These are phyloP conservation scores for Fusarium acutatum DNA, from an alignment of 2,329 filamentous ascomycete species.

Conservation along the genomic window DNA sequence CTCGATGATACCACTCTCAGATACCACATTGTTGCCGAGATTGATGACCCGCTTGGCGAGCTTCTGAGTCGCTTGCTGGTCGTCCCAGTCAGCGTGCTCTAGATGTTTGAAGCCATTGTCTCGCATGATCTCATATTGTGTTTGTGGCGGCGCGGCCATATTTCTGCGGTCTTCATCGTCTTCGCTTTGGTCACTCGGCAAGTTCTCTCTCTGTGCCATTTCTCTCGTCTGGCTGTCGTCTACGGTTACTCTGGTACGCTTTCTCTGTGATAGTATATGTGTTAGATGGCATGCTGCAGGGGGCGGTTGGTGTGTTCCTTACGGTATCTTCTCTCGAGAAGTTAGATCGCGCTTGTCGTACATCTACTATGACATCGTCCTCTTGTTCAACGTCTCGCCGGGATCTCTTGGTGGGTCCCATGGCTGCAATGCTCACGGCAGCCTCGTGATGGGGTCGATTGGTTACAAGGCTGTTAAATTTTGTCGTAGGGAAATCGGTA, in stretches of 20 bases:
- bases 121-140: conserved; percentile 69
- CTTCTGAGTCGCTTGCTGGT: conserved; percentile 71
- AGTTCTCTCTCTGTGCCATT: conserved; percentile 30
- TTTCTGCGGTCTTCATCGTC: conserved; percentile 39
- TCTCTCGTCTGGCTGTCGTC: conserved; percentile 28
- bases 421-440: conserved; percentile 27
- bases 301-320: conserved; percentile 33
- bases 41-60: conserved; percentile 60
- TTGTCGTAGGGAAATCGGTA: not conserved
- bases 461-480: not conserved
- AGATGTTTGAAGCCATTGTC: conserved; percentile 68
- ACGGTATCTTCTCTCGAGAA: conserved; percentile 52
- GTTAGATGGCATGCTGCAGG: not conserved
- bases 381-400: conserved; percentile 48
- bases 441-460: not conserved
- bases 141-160: conserved; percentile 55
- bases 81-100: conserved; percentile 64
- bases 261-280: conserved; percentile 37
- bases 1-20: conserved; percentile 88
- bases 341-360: conserved; percentile 53
- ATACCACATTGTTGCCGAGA: conserved; percentile 74
- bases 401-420: conserved; percentile 54
- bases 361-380: conserved; percentile 48
- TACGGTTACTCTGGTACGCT: conserved; percentile 47
- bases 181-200: conserved; percentile 43